Percentiles rank a stretch among this genome's conserved stretches.
phyloP scores from a whole-genome alignment of 306 rosid species.

The Datisca glomerata region DNA sequence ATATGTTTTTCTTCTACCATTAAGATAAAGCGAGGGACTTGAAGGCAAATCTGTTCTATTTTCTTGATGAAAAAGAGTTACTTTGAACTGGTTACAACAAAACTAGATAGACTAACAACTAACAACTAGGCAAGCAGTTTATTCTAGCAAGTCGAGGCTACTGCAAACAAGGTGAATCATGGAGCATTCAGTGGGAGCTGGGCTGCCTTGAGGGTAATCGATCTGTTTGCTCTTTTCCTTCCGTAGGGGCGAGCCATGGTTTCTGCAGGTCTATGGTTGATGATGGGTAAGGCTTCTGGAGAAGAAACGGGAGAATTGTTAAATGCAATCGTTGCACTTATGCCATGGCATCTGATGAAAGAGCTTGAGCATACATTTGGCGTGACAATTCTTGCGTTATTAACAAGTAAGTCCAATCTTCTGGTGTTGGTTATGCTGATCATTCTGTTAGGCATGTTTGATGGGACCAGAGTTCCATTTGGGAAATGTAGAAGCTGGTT shows the following conservation, averaged over 20 bases:
- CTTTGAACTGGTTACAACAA: background rate
- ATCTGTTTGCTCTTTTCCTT: constrained; percentile 7
- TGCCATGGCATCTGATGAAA: constrained; percentile 39
- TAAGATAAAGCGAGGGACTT: background rate
- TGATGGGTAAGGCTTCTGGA: constrained; percentile 5
- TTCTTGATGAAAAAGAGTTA: background rate
- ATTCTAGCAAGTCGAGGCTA: background rate
- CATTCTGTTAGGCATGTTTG: constrained; percentile 29
- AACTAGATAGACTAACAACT: background rate
- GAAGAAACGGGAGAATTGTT: constrained; percentile 2
- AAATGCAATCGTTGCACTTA: constrained; percentile 28
- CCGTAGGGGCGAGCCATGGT: constrained; percentile 10
- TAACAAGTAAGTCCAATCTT: constrained; percentile 25
- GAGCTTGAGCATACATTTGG: constrained; percentile 38
- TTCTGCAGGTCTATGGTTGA: constrained; percentile 1
- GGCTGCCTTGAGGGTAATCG: constrained; percentile 1
- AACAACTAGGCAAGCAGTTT: background rate
- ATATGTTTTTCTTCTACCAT: background rate
- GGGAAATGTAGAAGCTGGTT: constrained; percentile 33
- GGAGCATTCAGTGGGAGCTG: constrained; percentile 1
- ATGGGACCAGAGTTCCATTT: constrained; percentile 48
- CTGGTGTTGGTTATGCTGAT: constrained; percentile 34
- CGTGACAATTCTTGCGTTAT: constrained; percentile 38
- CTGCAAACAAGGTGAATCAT: background rate
- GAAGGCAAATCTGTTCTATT: background rate